Base-by-base conservation (phyloP, 2,329 filamentous ascomycete species). In the Aspergillus felis region DNA sequence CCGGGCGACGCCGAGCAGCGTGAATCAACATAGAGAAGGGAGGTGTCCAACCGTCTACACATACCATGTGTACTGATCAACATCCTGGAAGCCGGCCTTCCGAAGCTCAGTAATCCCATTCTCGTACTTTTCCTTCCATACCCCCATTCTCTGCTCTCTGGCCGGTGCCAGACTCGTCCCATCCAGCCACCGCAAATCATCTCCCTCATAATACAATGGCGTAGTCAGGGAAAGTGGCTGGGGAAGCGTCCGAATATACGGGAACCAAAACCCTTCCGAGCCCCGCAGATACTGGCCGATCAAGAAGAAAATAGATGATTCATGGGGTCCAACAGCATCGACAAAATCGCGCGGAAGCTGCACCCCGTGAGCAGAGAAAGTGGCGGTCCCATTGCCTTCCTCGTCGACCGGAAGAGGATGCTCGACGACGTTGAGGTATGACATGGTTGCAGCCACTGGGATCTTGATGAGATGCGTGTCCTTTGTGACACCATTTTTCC, bases 261-360 rank as follows among this genome's bases (percentile, higher is more conserved):
- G 81, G 69, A 77, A 80, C 89, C 89, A 92, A 63, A 83, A 84
- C 0, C 88, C 89, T 1, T 79, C 66, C 1, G 72, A 55, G 1
- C 82, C 83, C 2, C 81, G 72, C 32, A 91, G 76, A 66, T 85
- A 86, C 69, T 92, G 84, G 59, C 87, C 84, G 68, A 89, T 80
- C 5, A 92, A 78, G 61, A 89, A 87, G 72, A 91, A 88, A 3
- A 87, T 82, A 8, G 84, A 82, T 51, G 87, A 74, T 56, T 89
- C 83, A 62, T 89, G 82, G 0, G 84, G 80, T 1, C 82, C 81
- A 1, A 80, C 71, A 4, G 67, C 65, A 1, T 76, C 64, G 50
- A 88, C 71, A 62, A 89, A 85, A 1, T 67, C 66, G 0, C 62
- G 51, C 0, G 84, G 80, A 50, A 89, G 83, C 5, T 64, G 57